These are phyloP conservation scores for Magnolia officinalis DNA, from an alignment of 164 flowering plant species.

Conservation along the genomic window DNA sequence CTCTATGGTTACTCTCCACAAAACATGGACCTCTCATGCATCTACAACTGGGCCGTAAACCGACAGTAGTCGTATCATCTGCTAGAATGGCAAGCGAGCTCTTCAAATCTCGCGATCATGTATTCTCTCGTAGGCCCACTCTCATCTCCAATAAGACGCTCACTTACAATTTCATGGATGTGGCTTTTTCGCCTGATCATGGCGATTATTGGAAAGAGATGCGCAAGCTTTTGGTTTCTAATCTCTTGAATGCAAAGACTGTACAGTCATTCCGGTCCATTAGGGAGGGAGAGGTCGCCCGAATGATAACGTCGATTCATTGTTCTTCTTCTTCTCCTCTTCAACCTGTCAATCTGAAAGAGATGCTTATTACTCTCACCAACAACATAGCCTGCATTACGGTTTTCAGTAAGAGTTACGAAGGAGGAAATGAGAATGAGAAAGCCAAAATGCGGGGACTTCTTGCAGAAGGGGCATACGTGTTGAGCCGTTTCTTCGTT, in stretches of 20 bases:
- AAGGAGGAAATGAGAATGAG: background rate
- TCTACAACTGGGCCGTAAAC: constrained; percentile 13
- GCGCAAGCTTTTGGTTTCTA: constrained; percentile 22
- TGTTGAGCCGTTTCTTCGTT: constrained; percentile 18
- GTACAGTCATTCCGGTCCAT: constrained; percentile 40
- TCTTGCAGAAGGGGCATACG: constrained; percentile 9
- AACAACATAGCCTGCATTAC: constrained; percentile 13
- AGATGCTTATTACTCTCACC: constrained; percentile 1
- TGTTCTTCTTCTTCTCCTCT: background rate
- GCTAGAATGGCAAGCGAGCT: constrained; percentile 14
- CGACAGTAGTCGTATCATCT: constrained; percentile 27
- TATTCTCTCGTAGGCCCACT: constrained; percentile 1
- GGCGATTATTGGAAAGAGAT: constrained; percentile 56
- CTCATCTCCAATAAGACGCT: constrained; percentile 29
- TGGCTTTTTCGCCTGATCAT: constrained; percentile 48
- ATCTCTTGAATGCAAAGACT: constrained; percentile 42
- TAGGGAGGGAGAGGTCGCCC: constrained; percentile 49
- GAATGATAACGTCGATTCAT: constrained; percentile 15
- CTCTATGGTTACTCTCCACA: constrained; percentile 8
- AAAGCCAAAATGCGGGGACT: constrained; percentile 1
- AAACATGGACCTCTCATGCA: constrained; percentile 15
- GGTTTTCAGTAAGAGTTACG: constrained; percentile 18
- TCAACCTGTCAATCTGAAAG: constrained; percentile 7
- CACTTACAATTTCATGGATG: constrained; percentile 31
- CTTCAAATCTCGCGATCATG: constrained; percentile 9